Conservation (phyloP, 805 yeast genomes). For the Hanseniaspora singularis region DNA sequence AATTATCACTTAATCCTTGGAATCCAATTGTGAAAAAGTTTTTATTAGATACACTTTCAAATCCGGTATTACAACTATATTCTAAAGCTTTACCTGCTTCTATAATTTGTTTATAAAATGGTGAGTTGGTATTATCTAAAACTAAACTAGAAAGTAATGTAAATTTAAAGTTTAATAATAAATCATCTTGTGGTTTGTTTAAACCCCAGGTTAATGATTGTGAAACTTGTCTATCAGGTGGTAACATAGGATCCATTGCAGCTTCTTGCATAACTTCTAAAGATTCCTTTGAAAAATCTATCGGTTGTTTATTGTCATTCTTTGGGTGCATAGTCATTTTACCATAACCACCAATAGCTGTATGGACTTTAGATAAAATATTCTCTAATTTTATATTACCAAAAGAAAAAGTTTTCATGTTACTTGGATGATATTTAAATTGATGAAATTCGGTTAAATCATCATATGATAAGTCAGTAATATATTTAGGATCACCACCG, state of each 20-base stretch:
- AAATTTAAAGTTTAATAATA: conserved; percentile 59
- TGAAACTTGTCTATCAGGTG: conserved; percentile 57
- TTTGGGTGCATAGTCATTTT: conserved; percentile 20
- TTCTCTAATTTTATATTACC: conserved; percentile 59
- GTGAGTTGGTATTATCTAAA: conserved; percentile 85
- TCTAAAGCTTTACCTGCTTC: conserved; percentile 80
- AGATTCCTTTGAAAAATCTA: conserved; percentile 27
- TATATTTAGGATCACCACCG: conserved; percentile 84
- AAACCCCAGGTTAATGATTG: conserved; percentile 80
- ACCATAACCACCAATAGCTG: conserved; percentile 43
- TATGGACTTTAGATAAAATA: conserved; percentile 47
- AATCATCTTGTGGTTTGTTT: conserved; percentile 54
- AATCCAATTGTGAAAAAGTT: conserved; percentile 75
- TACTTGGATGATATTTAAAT: conserved; percentile 76
- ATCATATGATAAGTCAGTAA: conserved; percentile 61
- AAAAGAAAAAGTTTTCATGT: conserved; percentile 75
- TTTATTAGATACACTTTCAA: conserved; percentile 67
- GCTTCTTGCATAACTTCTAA: conserved; percentile 41
- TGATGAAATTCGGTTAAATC: conserved; percentile 70
- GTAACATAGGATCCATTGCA: conserved; percentile 70
- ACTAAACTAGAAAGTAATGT: conserved; percentile 58
- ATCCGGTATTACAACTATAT: conserved; percentile 75
- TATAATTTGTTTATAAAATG: conserved; percentile 72
- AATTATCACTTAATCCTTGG: conserved; percentile 49
- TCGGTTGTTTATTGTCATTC: conserved; percentile 31